Base-by-base conservation (phyloP, 2,329 filamentous ascomycete species). In the Penicillium sp. region DNA sequence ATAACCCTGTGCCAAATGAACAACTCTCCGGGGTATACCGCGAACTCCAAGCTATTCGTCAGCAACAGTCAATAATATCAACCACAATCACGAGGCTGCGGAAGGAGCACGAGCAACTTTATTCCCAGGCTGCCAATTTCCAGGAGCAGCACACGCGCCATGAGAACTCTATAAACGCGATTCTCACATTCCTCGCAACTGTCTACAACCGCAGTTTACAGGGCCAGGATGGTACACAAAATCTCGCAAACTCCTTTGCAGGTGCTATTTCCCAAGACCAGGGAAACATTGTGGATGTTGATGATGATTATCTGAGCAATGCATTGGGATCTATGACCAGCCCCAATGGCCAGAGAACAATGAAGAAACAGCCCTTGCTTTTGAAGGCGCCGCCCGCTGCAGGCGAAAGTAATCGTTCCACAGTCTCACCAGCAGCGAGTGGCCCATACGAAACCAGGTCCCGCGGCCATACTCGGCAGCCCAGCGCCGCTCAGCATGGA, bases 111-210 rank as follows among this genome's bases (percentile, higher is more conserved):
- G 87, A 91, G 57, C 87, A 93, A 58, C 83, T 97, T 29, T 95
- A 92, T 67, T 88, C 90, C 52, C 92, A 97, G 73, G 92, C 93
- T 0, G 83, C 90, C 43, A 87, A 90, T 54, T 97, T 97, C 70
- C 92, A 97, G 73, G 89, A 86, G 55, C 86, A 96, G 69, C 93
- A 97, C 68, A 92, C 93, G 64, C 87, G 94, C n/a, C 94, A 99
- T 68, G 94, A 99, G 71, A 96, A 93, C 70, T 97, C 93, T 0
- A 97, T 99, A 75, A 97, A 97, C 68, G 93, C 93, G n/a, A 97
- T 99, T 58, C 82, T 99, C 40, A 96, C 92, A 47, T 97, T 99
- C 73, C 82, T 99, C 18, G 94, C 93, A 43, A 97, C 95, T 11
- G 93, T 99, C 40, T 99, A 97, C 76, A 89, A 96, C 59, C 89